phyloP scores from a whole-genome alignment of 164 flowering plant species.

The Liriodendron chinense region DNA sequence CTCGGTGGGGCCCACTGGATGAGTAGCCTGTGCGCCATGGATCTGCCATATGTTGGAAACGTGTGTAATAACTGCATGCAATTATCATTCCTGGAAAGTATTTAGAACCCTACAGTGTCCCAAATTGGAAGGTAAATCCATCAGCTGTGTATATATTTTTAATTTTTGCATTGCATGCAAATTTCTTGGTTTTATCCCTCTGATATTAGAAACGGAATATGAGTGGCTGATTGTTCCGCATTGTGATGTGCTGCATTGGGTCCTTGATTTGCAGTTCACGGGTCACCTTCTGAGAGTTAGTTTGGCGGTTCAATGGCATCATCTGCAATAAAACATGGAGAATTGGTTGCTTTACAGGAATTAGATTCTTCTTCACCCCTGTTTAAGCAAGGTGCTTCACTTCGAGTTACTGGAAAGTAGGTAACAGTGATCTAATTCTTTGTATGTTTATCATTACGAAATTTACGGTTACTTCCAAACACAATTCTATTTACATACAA shows the following conservation, averaged over 20 bases:
- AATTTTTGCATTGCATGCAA: neutral
- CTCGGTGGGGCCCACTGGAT: too few relatives aligned
- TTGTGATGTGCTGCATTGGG: neutral
- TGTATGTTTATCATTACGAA: neutral
- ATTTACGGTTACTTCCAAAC: neutral
- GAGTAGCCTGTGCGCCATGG: too few relatives aligned
- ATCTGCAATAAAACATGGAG: conserved; percentile 45
- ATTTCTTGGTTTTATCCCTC: neutral
- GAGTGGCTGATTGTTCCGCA: neutral
- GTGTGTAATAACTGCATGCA: too few relatives aligned
- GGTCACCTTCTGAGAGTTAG: neutral
- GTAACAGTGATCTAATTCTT: conserved; percentile 2
- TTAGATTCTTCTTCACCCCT: conserved; percentile 51
- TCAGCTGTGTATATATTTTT: neutral
- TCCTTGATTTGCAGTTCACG: neutral
- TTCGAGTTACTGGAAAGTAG: conserved; percentile 80
- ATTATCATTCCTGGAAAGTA: too few relatives aligned
- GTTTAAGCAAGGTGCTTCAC: conserved; percentile 66
- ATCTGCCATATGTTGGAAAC: too few relatives aligned
- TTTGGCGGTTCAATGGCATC: conserved; percentile 35
- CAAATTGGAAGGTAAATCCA: too few relatives aligned
- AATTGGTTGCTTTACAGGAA: conserved; percentile 54
- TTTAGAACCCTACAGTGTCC: too few relatives aligned
- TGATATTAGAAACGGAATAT: neutral
- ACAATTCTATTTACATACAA: neutral